Evolutionary conservation across 164 flowering plant genomes (phyloP), one percentile per base, ranked within the genome.

Genomic region (Macadamia integrifolia): DNA sequence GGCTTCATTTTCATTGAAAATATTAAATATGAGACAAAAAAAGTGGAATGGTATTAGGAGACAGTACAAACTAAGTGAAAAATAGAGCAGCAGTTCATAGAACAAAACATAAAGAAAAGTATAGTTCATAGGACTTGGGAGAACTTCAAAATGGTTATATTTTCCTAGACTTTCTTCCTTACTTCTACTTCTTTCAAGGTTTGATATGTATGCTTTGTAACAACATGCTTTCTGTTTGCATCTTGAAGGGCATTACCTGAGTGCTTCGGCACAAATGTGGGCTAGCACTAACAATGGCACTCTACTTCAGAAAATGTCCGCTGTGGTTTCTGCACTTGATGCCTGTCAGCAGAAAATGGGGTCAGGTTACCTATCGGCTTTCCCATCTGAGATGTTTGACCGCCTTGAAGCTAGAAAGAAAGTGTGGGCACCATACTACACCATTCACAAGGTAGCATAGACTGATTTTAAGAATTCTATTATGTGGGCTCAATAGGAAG

Each of bases 391-490:
- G 72, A 29, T 46, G 0, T 94, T 94, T 68, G 99, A 94, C 50
- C 85, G 89, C 6, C 75, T 92, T 75, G 99, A 94, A 81, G 91
- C 97, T 65, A 48, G 88, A 31, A 49, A 83, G 70, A 82, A 85
- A 23, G 93, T 92, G 0, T 90, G 97, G 99, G 99, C 99, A 69
- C 97, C 99, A n/a, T 92, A 92, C 64, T 94, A 92, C 77, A 92
- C 99, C 31, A 90, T 94, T 74, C 99, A 94, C 87, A 94, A 94
- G 97, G 97, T 92, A 77, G 9, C 50, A 3, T 59, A 7, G 42
- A 6, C 42, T 35, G 53, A 10, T 18, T 46, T 23, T 9, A 48
- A 11, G 60, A 30, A 1, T 64, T 13, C 11, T 62, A 31, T 57
- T 57, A 46, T 48, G 35, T 64, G 56, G 35, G 53, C 42, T 65